These are phyloP conservation scores for Rhamnella rubrinervis DNA, from an alignment of 331 rosid species.

Conservation along the genomic window DNA sequence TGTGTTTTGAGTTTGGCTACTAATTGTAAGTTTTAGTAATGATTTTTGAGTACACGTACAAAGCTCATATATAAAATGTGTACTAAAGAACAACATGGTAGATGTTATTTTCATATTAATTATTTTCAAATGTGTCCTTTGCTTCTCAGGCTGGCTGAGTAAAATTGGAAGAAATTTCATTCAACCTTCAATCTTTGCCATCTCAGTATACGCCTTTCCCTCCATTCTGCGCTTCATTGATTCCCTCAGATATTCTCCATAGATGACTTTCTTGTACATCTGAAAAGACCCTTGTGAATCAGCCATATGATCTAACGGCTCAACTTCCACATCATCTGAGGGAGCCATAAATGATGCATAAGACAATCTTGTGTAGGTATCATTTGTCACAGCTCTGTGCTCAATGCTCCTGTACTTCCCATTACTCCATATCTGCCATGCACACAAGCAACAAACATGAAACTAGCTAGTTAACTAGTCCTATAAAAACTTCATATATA, in stretches of 20 bases:
- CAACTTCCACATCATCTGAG: constrained; percentile 27
- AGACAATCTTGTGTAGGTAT: constrained; percentile 11
- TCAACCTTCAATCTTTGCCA: constrained; percentile 15
- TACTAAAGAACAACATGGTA: too few relatives aligned
- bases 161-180: background rate
- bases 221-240: constrained; percentile 12
- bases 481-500: too few relatives aligned
- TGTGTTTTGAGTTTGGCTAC: too few relatives aligned
- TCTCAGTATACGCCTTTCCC: constrained; percentile 24
- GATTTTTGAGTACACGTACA: too few relatives aligned
- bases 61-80: too few relatives aligned
- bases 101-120: too few relatives aligned
- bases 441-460: background rate
- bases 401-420: constrained; percentile 35
- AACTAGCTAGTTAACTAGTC: too few relatives aligned
- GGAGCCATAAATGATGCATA: constrained; percentile 28
- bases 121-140: too few relatives aligned
- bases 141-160: too few relatives aligned
- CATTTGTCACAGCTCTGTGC: constrained; percentile 20
- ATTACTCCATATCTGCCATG: constrained; percentile 28
- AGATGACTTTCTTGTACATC: constrained; percentile 24
- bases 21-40: too few relatives aligned
- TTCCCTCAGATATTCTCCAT: constrained; percentile 32
- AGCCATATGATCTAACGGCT: constrained; percentile 24
- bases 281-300: constrained; percentile 20